Conservation (phyloP, 208 protist genomes). For the Acanthamoeba quina region DNA sequence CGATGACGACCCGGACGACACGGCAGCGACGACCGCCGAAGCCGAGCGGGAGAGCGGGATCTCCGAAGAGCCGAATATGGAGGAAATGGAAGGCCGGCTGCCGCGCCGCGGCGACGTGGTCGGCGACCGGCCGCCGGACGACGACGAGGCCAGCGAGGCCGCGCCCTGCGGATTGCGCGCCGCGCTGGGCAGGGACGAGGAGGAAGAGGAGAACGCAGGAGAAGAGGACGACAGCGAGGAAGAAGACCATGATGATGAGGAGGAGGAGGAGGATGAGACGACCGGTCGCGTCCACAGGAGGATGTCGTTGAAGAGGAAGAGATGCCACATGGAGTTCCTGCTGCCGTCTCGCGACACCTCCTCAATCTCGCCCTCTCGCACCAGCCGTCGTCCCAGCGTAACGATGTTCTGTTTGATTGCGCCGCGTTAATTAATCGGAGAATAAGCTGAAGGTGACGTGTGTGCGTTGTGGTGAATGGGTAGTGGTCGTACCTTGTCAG, state of each 20-base stretch:
- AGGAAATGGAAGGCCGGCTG: neutral
- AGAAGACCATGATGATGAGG: neutral
- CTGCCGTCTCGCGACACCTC: constrained; percentile 31
- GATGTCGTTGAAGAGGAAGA: constrained; percentile 68
- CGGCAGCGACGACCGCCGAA: neutral
- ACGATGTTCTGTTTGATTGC: constrained; percentile 37
- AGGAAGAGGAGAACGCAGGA: neutral
- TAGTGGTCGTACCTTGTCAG: constrained; percentile 9
- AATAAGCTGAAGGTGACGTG: neutral
- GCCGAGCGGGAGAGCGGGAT: neutral
- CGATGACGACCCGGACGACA: neutral
- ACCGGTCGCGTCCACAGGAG: constrained; percentile 37
- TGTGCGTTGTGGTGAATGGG: neutral
- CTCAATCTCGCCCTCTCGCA: constrained; percentile 46
- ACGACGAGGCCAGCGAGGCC: neutral
- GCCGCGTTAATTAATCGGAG: neutral
- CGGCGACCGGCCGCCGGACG: neutral
- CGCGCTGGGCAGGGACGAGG: neutral
- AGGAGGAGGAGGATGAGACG: neutral
- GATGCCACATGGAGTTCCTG: neutral
- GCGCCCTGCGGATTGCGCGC: neutral
- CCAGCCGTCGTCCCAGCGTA: constrained; percentile 40
- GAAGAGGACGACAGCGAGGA: constrained; percentile 1
- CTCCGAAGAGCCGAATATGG: neutral
- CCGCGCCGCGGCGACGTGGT: neutral